Percentiles rank a stretch among this genome's conserved stretches.
phyloP scores from a whole-genome alignment of 805 yeast genomes.

The Lipomyces anomalus region DNA sequence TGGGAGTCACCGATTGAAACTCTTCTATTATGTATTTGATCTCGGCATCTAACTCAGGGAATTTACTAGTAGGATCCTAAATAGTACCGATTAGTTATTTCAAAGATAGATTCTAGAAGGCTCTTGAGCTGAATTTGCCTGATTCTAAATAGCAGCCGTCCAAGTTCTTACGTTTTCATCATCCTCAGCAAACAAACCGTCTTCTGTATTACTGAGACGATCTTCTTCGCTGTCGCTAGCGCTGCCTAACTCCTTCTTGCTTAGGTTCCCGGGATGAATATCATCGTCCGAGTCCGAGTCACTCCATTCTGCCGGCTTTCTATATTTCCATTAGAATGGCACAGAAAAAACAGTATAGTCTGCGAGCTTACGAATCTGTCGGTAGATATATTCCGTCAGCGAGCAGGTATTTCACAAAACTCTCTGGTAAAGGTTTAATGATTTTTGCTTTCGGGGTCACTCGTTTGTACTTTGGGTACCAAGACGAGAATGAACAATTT shows the following conservation, averaged over 20 bases:
- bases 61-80: slow-evolving; percentile 45
- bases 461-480: slow-evolving; percentile 51
- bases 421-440: slow-evolving; percentile 52
- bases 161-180: slow-evolving; percentile 15
- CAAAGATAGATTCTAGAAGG: no score
- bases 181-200: slow-evolving; percentile 24
- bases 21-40: slow-evolving; percentile 44
- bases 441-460: slow-evolving; percentile 48
- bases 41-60: slow-evolving; percentile 54
- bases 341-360: background rate
- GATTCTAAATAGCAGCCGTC: slow-evolving; percentile 13
- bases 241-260: slow-evolving; percentile 22
- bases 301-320: slow-evolving; percentile 21
- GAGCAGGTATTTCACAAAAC: slow-evolving; percentile 54
- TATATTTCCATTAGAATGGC: background rate
- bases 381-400: slow-evolving; percentile 68
- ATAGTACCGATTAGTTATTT: slow-evolving; percentile 7
- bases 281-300: slow-evolving; percentile 33
- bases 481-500: slow-evolving; percentile 36
- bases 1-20: slow-evolving; percentile 68
- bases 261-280: slow-evolving; percentile 43
- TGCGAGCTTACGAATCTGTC: slow-evolving; percentile 32
- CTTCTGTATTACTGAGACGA: slow-evolving; percentile 31
- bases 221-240: slow-evolving; percentile 70
- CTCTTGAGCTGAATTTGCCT: slow-evolving; percentile 19